A percentile compares a stretch with the other conserved stretches of the same genome.
Conservation (phyloP, 2,329 filamentous ascomycete species). For the Cordyceps fumosorosea region DNA sequence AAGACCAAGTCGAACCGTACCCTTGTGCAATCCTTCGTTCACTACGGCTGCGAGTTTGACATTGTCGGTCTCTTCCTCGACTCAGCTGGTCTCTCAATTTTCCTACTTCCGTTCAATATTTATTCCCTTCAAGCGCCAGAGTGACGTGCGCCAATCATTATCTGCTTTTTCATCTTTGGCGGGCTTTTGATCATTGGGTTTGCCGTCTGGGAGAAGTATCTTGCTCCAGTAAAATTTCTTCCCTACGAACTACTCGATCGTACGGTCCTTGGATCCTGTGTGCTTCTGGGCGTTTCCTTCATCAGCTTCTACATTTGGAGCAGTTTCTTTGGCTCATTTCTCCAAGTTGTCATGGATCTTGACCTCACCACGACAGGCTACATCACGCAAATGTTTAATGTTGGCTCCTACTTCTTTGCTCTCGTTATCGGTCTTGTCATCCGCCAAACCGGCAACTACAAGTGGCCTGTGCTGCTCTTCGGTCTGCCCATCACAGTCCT, state of each 20-base stretch:
- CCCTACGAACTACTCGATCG: constrained; percentile 38
- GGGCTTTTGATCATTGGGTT: constrained; percentile 45
- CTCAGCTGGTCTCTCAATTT: constrained; percentile 43
- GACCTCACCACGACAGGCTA: constrained; percentile 38
- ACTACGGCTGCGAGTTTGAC: constrained; percentile 50
- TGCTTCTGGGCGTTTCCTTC: constrained; percentile 28
- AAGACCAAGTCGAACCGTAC: constrained; percentile 28
- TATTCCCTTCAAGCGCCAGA: constrained; percentile 30
- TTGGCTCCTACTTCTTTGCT: constrained; percentile 39
- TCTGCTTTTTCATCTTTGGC: constrained; percentile 49
- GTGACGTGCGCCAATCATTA: constrained; percentile 41
- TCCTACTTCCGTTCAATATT: constrained; percentile 54
- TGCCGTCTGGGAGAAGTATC: constrained; percentile 45
- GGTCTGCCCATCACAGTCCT: constrained; percentile 48
- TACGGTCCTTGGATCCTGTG: constrained; percentile 37
- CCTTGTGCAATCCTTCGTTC: constrained; percentile 29
- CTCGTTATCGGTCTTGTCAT: constrained; percentile 39
- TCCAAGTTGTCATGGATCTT: constrained; percentile 41
- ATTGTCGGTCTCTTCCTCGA: constrained; percentile 45
- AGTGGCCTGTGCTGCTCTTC: constrained; percentile 43
- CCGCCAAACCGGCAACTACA: constrained; percentile 40
- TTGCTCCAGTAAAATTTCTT: constrained; percentile 48
- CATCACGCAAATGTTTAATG: constrained; percentile 35
- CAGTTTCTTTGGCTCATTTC: constrained; percentile 39
- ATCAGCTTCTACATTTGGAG: constrained; percentile 36